phyloP scores from a whole-genome alignment of 192 early-diverging fungal genomes.

The Borealophlyctis nickersoniae region DNA sequence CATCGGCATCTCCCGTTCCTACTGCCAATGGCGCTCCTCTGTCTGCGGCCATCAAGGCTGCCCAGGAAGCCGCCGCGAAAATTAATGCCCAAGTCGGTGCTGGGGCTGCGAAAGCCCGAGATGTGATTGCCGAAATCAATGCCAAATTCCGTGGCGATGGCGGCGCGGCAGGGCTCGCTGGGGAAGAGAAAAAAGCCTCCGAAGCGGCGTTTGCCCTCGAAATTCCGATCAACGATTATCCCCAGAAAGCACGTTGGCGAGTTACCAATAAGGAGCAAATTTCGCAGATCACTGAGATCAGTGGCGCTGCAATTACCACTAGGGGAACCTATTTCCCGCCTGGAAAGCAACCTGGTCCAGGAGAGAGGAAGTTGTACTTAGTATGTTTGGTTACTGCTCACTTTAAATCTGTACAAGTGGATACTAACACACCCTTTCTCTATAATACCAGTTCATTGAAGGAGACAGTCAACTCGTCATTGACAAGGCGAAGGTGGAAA shows the following conservation, averaged over 20 bases:
- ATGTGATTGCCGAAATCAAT: conserved; percentile 59
- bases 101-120: conserved; percentile 46
- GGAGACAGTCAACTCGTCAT: conserved; percentile 84
- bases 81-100: conserved; percentile 55
- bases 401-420: background rate
- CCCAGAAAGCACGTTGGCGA: conserved; percentile 89
- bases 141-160: conserved; percentile 43
- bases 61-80: conserved; percentile 55
- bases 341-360: conserved; percentile 74
- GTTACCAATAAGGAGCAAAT: conserved; percentile 97
- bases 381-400: too few species aligned
- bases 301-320: conserved; percentile 93
- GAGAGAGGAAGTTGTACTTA: conserved; percentile 90
- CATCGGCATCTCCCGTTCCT: conserved; percentile 11
- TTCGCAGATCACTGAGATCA: conserved; percentile 84
- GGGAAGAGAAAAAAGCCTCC: conserved; percentile 26
- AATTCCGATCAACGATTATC: conserved; percentile 97
- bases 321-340: conserved; percentile 84
- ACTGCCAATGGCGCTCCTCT: conserved; percentile 19
- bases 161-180: conserved; percentile 15
- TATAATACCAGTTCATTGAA: conserved; percentile 70
- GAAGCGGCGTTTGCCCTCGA: conserved; percentile 67
- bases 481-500: conserved; percentile 90
- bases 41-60: conserved; percentile 50
- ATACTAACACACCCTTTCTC: background rate